Evolutionary conservation across 768 basidiomycete genomes (phyloP).

Genomic region (Ephemerocybe angulata): DNA sequence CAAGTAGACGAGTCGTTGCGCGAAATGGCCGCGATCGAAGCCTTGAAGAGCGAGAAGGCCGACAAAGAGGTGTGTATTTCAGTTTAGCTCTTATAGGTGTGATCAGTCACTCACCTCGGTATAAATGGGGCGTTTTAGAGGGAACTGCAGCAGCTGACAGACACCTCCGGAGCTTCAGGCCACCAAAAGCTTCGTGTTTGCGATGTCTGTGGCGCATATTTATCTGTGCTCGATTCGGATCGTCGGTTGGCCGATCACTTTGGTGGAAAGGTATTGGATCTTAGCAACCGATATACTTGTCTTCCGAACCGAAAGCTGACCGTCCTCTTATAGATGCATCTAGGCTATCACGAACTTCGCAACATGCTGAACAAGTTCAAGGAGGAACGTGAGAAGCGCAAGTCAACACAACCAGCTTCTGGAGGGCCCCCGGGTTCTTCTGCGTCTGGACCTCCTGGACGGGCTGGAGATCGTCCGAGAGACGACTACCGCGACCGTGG

Average conservation of each 20-base stretch:
- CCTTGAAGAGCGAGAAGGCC: constrained; percentile 89
- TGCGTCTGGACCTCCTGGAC: constrained; percentile 39
- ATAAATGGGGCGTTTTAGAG: constrained; percentile 43
- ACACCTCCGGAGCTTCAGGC: constrained; percentile 98
- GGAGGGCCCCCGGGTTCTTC: constrained; percentile 35
- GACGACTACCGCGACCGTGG: constrained; percentile 46
- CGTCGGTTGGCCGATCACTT: constrained; percentile 98
- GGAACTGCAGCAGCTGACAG: constrained; percentile 92
- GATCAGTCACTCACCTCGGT: constrained; percentile 11
- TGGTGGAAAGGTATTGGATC: constrained; percentile 87
- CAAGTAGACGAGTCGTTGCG: constrained; percentile 99
- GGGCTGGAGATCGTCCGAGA: constrained; percentile 35
- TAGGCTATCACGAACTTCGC: constrained; percentile 97
- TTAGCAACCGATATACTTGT: constrained; percentile 8
- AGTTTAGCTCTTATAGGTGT: constrained; percentile 12
- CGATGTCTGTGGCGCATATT: constrained; percentile 99
- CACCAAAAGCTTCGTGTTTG: constrained; percentile 99
- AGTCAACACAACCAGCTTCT: constrained; percentile 44
- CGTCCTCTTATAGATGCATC: constrained; percentile 77
- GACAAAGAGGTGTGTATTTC: constrained; percentile 80
- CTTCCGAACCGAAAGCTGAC: constrained; percentile 18
- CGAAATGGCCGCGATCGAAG: constrained; percentile 96
- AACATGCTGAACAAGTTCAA: constrained; percentile 89
- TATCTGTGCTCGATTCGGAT: constrained; percentile 96
- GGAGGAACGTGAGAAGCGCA: constrained; percentile 85